Conservation (phyloP, 1,284 basidiomycete genomes). For the Quambalaria eucalypti region DNA sequence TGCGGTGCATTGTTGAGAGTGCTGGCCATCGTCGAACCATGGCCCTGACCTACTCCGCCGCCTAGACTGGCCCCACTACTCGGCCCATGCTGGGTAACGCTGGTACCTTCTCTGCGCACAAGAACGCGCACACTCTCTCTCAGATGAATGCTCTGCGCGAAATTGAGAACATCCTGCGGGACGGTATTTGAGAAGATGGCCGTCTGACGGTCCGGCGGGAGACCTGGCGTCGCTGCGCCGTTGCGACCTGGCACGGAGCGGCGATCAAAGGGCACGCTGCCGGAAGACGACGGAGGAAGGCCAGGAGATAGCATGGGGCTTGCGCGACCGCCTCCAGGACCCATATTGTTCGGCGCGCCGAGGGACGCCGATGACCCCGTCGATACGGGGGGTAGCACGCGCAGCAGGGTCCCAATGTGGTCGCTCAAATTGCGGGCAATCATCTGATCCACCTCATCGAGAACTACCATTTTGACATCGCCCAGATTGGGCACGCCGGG, state of each 20-base stretch:
- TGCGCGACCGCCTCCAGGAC: conserved; percentile 9
- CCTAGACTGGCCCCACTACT: no score
- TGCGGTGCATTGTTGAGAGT: no score
- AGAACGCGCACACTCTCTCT: conserved; percentile 90
- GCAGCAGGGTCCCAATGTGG: conserved; percentile 82
- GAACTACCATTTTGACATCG: conserved; percentile 80
- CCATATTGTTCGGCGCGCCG: no score
- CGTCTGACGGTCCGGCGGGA: conserved; percentile 68
- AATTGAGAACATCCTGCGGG: conserved; percentile 83
- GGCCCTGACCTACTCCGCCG: no score
- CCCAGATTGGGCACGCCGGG: conserved; percentile 51
- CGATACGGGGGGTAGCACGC: conserved; percentile 65
- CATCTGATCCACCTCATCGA: conserved; percentile 95
- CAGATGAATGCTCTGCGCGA: conserved; percentile 74
- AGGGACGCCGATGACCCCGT: no score
- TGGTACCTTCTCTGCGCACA: conserved; percentile 74
- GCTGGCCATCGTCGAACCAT: no score
- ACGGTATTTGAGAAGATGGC: conserved; percentile 92
- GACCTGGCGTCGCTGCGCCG: conserved; percentile 19
- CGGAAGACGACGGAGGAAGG: conserved; percentile 49
- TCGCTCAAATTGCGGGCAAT: conserved; percentile 94
- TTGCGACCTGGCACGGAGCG: conserved; percentile 15
- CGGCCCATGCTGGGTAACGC: conserved; percentile 9
- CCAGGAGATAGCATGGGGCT: conserved; percentile 50
- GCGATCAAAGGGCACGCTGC: conserved; percentile 52